Conservation (phyloP, 306 rosid species). For the Sophora flavescens region DNA sequence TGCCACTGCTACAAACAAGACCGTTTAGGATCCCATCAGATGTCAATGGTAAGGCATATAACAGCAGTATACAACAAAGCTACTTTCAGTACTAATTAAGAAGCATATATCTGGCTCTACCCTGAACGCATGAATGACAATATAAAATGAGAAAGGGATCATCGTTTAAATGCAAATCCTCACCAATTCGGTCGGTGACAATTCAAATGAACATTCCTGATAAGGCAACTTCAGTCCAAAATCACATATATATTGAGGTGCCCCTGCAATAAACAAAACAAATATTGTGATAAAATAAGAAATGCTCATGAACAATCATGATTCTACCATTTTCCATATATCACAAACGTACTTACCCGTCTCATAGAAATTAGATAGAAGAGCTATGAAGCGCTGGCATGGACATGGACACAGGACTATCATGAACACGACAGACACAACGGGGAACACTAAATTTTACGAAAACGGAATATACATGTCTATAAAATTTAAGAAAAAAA, state of each 20-base stretch:
- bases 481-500: no score
- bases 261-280: constrained; percentile 49
- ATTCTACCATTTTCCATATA: constrained; percentile 26
- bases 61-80: constrained; percentile 58
- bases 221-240: constrained; percentile 41
- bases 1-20: constrained; percentile 49
- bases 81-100: constrained; percentile 49
- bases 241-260: constrained; percentile 34
- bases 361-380: constrained; percentile 8
- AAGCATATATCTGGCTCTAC: constrained; percentile 49
- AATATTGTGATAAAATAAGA: constrained; percentile 9
- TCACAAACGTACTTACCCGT: not conserved
- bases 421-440: not conserved
- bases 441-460: no score
- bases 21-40: constrained; percentile 40
- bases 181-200: constrained; percentile 34
- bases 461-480: no score
- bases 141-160: constrained; percentile 29
- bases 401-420: not conserved
- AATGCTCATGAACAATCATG: not conserved
- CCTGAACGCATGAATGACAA: constrained; percentile 42
- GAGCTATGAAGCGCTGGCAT: no score
- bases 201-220: constrained; percentile 37
- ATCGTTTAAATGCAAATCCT: constrained; percentile 30
- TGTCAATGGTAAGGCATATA: constrained; percentile 45